A percentile compares a stretch with the other conserved stretches of the same genome.
phyloP scores from a whole-genome alignment of 768 basidiomycete genomes.

The Serendipita sp. region DNA sequence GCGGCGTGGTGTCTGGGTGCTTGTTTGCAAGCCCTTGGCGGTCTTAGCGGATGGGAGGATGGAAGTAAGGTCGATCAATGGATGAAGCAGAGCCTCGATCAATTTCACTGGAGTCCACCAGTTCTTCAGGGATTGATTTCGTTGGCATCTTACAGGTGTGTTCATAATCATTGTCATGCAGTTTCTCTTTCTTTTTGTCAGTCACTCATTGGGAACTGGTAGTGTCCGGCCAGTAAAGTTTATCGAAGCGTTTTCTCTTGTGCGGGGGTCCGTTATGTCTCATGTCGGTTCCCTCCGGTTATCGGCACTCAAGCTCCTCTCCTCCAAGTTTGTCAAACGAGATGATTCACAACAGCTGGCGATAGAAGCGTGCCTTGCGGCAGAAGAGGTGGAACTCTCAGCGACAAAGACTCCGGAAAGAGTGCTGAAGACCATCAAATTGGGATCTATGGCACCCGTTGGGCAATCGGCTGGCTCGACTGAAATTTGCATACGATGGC shows the following conservation, averaged over 20 bases:
- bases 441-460: slow-evolving; percentile 41
- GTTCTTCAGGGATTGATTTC: slow-evolving; percentile 40
- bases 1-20: slow-evolving; percentile 41
- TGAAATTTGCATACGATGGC: slow-evolving; percentile 54
- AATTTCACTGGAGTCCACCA: slow-evolving; percentile 44
- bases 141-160: slow-evolving; percentile 35
- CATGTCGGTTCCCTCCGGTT: slow-evolving; percentile 55
- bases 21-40: slow-evolving; percentile 41
- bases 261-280: slow-evolving; percentile 48
- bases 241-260: slow-evolving; percentile 33
- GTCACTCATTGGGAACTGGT: slow-evolving; percentile 12
- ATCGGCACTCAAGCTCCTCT: slow-evolving; percentile 46
- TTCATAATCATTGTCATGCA: no score
- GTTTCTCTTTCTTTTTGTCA: not conserved
- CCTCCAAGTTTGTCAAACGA: slow-evolving; percentile 31
- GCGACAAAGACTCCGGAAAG: slow-evolving; percentile 66
- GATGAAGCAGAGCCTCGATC: slow-evolving; percentile 29
- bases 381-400: slow-evolving; percentile 45
- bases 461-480: slow-evolving; percentile 35
- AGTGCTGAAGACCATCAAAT: slow-evolving; percentile 56
- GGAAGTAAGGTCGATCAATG: slow-evolving; percentile 35
- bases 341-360: slow-evolving; percentile 26
- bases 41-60: slow-evolving; percentile 32
- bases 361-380: slow-evolving; percentile 52
- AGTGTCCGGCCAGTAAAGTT: slow-evolving; percentile 19